phyloP scores from a whole-genome alignment of 768 basidiomycete genomes.

The Pulveroboletus sp. region DNA sequence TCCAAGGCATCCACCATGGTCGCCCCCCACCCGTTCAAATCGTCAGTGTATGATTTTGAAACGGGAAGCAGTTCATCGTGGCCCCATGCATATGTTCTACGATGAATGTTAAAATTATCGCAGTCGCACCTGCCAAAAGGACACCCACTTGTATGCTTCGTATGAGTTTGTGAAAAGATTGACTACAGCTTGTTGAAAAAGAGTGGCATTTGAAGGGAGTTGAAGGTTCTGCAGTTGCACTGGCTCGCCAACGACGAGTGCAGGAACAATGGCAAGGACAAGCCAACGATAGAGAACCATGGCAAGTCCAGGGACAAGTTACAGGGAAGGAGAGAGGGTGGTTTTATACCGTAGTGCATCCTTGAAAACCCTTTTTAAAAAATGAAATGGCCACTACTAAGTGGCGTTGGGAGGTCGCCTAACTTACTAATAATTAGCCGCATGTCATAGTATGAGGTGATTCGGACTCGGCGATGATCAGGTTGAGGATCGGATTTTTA shows the following conservation, averaged over 20 bases:
- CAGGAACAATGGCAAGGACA: slow-evolving; percentile 4
- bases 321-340: too few species aligned
- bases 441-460: too few species aligned
- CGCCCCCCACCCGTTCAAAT: slow-evolving; percentile 50
- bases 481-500: too few species aligned
- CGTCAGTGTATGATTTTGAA: slow-evolving; percentile 37
- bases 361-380: too few species aligned
- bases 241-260: slow-evolving; percentile 8
- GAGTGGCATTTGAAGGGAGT: slow-evolving; percentile 40
- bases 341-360: too few species aligned
- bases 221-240: slow-evolving; percentile 46
- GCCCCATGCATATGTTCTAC: slow-evolving; percentile 54
- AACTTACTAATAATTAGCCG: too few species aligned
- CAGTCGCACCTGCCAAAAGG: background rate
- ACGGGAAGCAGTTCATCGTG: slow-evolving; percentile 60
- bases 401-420: too few species aligned
- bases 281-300: slow-evolving; percentile 15
- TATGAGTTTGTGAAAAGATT: slow-evolving; percentile 53
- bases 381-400: too few species aligned
- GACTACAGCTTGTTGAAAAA: slow-evolving; percentile 40
- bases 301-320: too few species aligned
- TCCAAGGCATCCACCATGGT: slow-evolving; percentile 59
- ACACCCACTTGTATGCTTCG: slow-evolving; percentile 49
- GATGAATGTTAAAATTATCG: background rate
- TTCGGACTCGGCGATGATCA: too few species aligned